These are phyloP conservation scores for Pichia sp. DNA, from an alignment of 1,139 yeast genomes.

Conservation along the genomic window DNA sequence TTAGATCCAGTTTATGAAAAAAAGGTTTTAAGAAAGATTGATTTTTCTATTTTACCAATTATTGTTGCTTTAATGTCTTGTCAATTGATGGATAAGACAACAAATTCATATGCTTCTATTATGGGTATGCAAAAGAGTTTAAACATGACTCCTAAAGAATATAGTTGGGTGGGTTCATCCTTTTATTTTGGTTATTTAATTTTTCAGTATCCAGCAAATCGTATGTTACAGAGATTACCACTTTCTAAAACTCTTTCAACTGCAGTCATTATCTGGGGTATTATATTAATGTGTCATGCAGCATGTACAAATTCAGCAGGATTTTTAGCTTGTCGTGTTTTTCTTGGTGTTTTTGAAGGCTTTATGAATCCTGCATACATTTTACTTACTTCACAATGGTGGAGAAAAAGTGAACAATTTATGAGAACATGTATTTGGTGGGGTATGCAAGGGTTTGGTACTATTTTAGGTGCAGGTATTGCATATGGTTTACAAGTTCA, in stretches of 20 bases:
- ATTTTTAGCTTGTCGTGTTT: conserved; percentile 37
- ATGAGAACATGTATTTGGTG: conserved; percentile 44
- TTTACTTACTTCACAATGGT: conserved; percentile 48
- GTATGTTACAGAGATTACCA: conserved; percentile 39
- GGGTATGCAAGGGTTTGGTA: conserved; percentile 45
- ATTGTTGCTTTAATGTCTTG: conserved; percentile 48
- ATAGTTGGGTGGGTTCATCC: conserved; percentile 52
- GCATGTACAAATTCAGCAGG: conserved; percentile 34
- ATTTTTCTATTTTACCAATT: conserved; percentile 45
- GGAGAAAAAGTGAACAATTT: conserved; percentile 43
- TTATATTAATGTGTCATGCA: conserved; percentile 37
- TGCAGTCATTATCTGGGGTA: conserved; percentile 42
- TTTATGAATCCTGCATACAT: conserved; percentile 46
- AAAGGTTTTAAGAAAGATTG: conserved; percentile 44
- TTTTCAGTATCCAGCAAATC: conserved; percentile 41
- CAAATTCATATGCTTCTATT: conserved; percentile 54
- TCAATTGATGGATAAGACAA: conserved; percentile 62
- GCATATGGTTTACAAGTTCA: conserved; percentile 41
- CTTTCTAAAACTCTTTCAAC: conserved; percentile 35
- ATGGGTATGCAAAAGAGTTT: conserved; percentile 43
- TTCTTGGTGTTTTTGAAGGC: conserved; percentile 43
- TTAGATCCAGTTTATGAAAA: conserved; percentile 28
- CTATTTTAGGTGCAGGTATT: conserved; percentile 40
- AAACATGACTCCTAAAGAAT: conserved; percentile 43
- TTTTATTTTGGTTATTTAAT: conserved; percentile 48